Evolutionary conservation across 805 yeast species (phyloP).

Genomic region (Pichia nakasei): DNA sequence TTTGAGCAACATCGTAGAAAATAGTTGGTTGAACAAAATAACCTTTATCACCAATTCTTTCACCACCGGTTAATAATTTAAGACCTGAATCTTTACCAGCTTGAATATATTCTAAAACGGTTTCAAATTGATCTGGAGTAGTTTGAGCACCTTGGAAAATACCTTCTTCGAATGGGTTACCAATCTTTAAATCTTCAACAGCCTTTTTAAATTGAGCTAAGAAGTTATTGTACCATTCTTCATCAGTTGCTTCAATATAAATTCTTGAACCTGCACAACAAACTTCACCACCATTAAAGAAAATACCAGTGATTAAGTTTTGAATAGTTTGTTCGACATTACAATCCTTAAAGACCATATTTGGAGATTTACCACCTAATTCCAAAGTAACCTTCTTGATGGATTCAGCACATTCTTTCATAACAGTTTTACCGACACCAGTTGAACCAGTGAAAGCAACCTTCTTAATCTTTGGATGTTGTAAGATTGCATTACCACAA

Average conservation of each 20-base stretch:
- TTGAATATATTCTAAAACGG: constrained; percentile 58
- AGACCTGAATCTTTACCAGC: constrained; percentile 64
- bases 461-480: constrained; percentile 63
- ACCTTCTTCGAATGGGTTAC: constrained; percentile 63
- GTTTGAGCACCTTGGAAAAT: constrained; percentile 75
- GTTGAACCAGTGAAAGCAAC: constrained; percentile 81
- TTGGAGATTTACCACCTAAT: constrained; percentile 79
- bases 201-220: constrained; percentile 49
- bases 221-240: constrained; percentile 44
- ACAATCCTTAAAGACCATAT: constrained; percentile 65
- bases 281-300: constrained; percentile 75
- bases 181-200: constrained; percentile 55
- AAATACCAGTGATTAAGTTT: constrained; percentile 57
- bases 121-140: constrained; percentile 58
- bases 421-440: constrained; percentile 61
- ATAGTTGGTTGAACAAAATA: constrained; percentile 67
- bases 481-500: constrained; percentile 63
- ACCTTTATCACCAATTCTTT: constrained; percentile 54
- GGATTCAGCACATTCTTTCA: constrained; percentile 61
- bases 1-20: constrained; percentile 57
- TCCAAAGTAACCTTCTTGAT: constrained; percentile 76
- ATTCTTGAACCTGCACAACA: constrained; percentile 80
- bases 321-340: constrained; percentile 41
- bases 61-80: constrained; percentile 63
- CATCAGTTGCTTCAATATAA: constrained; percentile 59